Evolutionary conservation across 176 grass and related monocot species (phyloP).

Genomic region (Coix lacrymajobi): DNA sequence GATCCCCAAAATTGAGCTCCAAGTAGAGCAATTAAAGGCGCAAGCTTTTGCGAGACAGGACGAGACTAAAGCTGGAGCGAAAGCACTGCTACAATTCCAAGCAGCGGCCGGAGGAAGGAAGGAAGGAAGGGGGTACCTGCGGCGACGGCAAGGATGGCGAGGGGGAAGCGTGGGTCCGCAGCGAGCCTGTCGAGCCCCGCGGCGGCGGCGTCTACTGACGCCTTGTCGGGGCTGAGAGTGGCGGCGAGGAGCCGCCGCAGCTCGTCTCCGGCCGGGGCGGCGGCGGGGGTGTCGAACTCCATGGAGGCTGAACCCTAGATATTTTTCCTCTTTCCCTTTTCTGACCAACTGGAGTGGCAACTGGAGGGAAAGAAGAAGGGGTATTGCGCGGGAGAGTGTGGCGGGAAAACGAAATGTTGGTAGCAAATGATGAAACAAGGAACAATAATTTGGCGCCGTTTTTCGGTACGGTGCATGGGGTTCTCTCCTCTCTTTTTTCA

Average conservation of each 20-base stretch:
- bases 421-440: neutral
- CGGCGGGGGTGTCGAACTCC: conserved; percentile 35
- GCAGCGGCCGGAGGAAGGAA: neutral
- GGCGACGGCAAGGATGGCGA: conserved; percentile 69
- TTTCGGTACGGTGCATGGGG: too few species aligned
- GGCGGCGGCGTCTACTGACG: conserved; percentile 45
- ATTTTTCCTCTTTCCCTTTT: neutral
- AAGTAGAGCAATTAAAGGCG: neutral
- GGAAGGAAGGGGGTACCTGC: conserved; percentile 32
- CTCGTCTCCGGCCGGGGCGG: conserved; percentile 1
- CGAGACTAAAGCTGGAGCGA: neutral
- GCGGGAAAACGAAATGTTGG: conserved; percentile 5
- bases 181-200: conserved; percentile 43
- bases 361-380: neutral
- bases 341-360: neutral
- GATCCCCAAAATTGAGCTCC: neutral
- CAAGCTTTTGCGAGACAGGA: neutral
- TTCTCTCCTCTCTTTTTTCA: neutral
- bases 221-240: conserved; percentile 69
- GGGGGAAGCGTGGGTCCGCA: conserved; percentile 44
- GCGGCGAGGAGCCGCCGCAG: conserved; percentile 51
- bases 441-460: neutral
- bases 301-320: conserved; percentile 41
- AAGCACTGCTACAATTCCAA: neutral
- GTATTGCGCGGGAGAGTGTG: conserved; percentile 2